Base-by-base conservation (phyloP, 2,329 filamentous ascomycete species). In the Akanthomyces lecanii region DNA sequence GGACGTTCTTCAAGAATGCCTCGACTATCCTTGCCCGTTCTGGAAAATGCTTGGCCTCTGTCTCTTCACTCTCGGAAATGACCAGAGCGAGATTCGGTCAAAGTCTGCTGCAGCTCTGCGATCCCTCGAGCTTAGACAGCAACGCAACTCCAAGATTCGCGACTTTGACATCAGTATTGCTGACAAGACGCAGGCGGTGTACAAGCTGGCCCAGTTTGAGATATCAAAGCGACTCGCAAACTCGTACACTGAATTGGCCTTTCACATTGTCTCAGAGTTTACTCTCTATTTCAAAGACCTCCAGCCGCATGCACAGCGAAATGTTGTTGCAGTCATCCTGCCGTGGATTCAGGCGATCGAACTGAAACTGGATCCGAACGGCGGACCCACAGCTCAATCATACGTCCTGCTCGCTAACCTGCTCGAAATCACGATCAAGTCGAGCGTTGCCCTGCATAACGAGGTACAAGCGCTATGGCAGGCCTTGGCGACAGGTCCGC, bases 121-220 rank as follows among this genome's bases (percentile, higher is more conserved):
- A 47, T 87, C 87, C 0, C 79, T 98, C 1, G 95, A 98, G 74
- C 87, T 92, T 67, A 86, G 91, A 28, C 90, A 95, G 67, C 77
- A 77, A 3, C 80, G 90, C 67, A 95, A 87, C 67, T 97, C 94
- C 1, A 96, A 96, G 71, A 87, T 99, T 7, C 92, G 97, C 72
- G 95, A 99, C 73, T 96, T 97, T 64, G 95, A 99, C 71, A 98
- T 99, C 70, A 97, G 93, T 73, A 95, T 99, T 63, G 96, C 94
- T 0, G 96, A 99, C 77, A 98, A 97, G 77, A 99, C 96, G 0
- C 96, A 96, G 67, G 93, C 94, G 0, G 94, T 99, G 3, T 99
- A 98, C 77, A 99, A 99, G 77, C 82, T 96, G 51, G 95, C 96
- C 0, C 95, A 99, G 72, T 98, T 97, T 67, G 94, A 98, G 72